Evolutionary conservation across 495 filamentous ascomycete species (phyloP).

Genomic region (Glonium stellatum): DNA sequence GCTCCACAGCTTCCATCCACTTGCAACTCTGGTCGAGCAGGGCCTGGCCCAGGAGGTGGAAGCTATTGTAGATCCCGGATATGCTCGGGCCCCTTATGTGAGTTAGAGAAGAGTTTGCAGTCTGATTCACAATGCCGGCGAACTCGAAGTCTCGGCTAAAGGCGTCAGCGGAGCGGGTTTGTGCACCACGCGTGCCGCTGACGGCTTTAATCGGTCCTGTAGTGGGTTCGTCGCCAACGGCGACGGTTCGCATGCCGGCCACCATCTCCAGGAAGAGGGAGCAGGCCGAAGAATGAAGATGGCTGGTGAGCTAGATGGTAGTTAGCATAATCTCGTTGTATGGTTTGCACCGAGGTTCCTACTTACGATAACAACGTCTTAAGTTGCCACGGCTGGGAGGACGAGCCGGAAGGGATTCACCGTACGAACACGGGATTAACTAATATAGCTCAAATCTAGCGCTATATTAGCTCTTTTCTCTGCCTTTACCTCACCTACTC

Average conservation of each 20-base stretch:
- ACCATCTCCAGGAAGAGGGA: neutral
- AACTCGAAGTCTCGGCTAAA: conserved; percentile 7
- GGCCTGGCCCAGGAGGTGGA: conserved; percentile 16
- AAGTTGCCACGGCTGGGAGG: too few species aligned
- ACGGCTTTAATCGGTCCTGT: conserved; percentile 18
- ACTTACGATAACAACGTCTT: too few species aligned
- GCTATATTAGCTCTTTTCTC: too few species aligned
- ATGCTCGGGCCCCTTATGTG: conserved; percentile 11
- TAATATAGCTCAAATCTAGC: too few species aligned
- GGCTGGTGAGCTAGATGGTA: neutral
- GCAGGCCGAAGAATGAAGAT: neutral
- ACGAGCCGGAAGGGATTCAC: too few species aligned
- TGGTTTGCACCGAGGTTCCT: neutral
- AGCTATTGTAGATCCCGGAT: conserved; percentile 5
- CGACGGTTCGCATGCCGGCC: conserved; percentile 3
- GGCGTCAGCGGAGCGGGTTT: neutral
- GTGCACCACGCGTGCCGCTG: conserved; percentile 15
- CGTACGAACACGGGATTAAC: too few species aligned
- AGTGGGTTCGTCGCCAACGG: neutral
- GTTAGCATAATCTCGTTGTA: neutral
- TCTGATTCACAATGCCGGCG: neutral
- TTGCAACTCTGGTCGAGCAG: too few species aligned
- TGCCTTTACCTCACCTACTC: too few species aligned
- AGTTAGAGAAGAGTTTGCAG: conserved; percentile 5
- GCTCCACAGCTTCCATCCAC: too few species aligned